Evolutionary conservation across 345 rosid species (phyloP).

Genomic region (Kernera saxatilis): DNA sequence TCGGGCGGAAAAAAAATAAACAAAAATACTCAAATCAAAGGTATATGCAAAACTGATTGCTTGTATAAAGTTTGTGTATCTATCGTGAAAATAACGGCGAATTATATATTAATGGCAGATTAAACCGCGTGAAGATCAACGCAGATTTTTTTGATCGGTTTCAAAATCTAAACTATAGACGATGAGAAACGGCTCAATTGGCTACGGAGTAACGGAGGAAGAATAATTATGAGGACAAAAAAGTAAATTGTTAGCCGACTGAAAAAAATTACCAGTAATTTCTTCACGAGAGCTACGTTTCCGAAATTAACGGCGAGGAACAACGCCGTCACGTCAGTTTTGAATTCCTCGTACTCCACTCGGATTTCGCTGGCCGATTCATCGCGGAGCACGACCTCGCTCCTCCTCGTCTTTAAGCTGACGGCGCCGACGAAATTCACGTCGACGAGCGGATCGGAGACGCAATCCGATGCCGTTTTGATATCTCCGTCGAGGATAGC

Average conservation of each 20-base stretch:
- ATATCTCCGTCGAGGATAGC: constrained; percentile 63
- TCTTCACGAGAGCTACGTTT: constrained; percentile 69
- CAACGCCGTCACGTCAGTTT: constrained; percentile 87
- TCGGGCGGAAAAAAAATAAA: not conserved
- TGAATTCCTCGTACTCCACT: constrained; percentile 75
- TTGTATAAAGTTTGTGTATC: not conserved
- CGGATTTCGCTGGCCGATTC: constrained; percentile 60
- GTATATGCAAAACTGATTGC: not conserved
- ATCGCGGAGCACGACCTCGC: constrained; percentile 59
- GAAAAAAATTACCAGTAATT: constrained; percentile 52
- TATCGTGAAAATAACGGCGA: constrained; percentile 4
- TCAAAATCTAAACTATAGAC: constrained; percentile 2
- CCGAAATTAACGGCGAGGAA: constrained; percentile 84
- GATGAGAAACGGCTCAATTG: not conserved
- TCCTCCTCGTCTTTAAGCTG: constrained; percentile 57
- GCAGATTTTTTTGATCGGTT: constrained; percentile 1
- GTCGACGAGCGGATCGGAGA: constrained; percentile 70
- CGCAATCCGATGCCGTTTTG: constrained; percentile 51
- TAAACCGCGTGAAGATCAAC: not conserved
- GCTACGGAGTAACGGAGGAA: not conserved
- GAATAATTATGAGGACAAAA: not conserved
- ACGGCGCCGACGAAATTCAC: constrained; percentile 88
- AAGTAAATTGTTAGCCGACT: not conserved
- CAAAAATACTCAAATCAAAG: not conserved
- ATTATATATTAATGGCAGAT: not conserved